A percentile compares a stretch with the other conserved stretches of the same genome.
phyloP scores from a whole-genome alignment of 345 rosid genomes.

The Iberis pinnata region DNA sequence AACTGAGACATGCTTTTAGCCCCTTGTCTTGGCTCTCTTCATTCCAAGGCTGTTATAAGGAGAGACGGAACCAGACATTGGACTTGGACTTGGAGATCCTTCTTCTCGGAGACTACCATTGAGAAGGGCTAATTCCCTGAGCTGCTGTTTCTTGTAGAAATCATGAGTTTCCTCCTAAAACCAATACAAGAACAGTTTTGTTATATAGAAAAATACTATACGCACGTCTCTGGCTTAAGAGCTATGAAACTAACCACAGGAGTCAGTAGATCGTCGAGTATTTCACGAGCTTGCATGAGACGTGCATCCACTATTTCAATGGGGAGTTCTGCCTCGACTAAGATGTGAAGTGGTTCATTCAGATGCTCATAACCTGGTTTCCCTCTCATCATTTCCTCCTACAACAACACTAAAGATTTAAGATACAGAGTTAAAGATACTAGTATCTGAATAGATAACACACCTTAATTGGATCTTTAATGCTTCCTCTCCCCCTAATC shows the following conservation, averaged over 20 bases:
- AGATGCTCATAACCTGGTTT: conserved; percentile 96
- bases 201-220: neutral
- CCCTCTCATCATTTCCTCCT: conserved; percentile 98
- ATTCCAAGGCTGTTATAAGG: conserved; percentile 92
- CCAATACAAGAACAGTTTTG: neutral
- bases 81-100: no score
- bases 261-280: conserved; percentile 82
- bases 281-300: conserved; percentile 87
- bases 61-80: conserved; percentile 90
- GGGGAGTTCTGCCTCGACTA: conserved; percentile 92
- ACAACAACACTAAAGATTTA: conserved; percentile 18
- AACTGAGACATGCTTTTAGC: conserved; percentile 30
- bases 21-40: conserved; percentile 98
- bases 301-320: conserved; percentile 86
- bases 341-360: conserved; percentile 89
- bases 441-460: neutral
- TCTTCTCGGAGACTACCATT: conserved; percentile 94
- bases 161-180: conserved; percentile 88
- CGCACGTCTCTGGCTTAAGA: neutral
- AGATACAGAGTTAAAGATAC: neutral
- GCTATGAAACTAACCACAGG: conserved; percentile 52
- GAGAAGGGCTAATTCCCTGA: conserved; percentile 87
- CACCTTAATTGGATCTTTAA: conserved; percentile 90
- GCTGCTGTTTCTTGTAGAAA: conserved; percentile 93
- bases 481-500: conserved; percentile 97